Percentiles rank a stretch among this genome's conserved stretches.
Evolutionary conservation across 2,329 filamentous ascomycete species (phyloP).

Genomic region (Sarocladium strictum): DNA sequence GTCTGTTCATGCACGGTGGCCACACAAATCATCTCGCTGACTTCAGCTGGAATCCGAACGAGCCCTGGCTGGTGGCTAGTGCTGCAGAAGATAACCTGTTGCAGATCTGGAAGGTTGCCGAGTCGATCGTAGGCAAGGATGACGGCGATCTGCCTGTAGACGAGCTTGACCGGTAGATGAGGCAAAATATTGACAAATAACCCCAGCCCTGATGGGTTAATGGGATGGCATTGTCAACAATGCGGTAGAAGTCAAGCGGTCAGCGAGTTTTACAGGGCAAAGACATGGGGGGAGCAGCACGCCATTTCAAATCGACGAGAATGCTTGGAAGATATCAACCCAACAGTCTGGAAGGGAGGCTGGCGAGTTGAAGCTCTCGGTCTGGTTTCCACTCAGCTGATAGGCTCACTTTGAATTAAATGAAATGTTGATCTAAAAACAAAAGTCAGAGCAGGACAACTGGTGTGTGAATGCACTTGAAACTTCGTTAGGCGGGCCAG

Average conservation of each 20-base stretch:
- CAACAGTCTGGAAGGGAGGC: no score
- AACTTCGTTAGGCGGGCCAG: background rate
- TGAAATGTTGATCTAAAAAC: background rate
- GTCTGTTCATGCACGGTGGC: slow-evolving; percentile 96
- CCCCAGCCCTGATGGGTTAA: slow-evolving; percentile 20
- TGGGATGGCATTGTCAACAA: background rate
- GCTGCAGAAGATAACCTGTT: slow-evolving; percentile 95
- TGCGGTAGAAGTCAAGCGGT: no score
- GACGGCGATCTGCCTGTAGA: slow-evolving; percentile 69
- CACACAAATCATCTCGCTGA: slow-evolving; percentile 96
- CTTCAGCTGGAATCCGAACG: slow-evolving; percentile 96
- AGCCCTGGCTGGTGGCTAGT: slow-evolving; percentile 93
- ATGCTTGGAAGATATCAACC: no score
- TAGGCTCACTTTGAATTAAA: background rate
- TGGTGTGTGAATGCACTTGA: no score
- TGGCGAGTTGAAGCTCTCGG: background rate
- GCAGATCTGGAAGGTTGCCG: slow-evolving; percentile 87
- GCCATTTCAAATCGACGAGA: no score
- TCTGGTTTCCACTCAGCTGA: background rate
- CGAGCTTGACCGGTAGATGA: slow-evolving; percentile 61
- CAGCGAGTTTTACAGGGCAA: no score
- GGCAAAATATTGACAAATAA: slow-evolving; percentile 16
- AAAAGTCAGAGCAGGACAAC: no score
- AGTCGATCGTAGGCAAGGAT: slow-evolving; percentile 74
- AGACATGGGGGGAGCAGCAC: no score